A percentile compares a stretch with the other conserved stretches of the same genome.
Evolutionary conservation across 331 rosid genomes (phyloP).

Genomic region (Rhamnella rubrinervis): DNA sequence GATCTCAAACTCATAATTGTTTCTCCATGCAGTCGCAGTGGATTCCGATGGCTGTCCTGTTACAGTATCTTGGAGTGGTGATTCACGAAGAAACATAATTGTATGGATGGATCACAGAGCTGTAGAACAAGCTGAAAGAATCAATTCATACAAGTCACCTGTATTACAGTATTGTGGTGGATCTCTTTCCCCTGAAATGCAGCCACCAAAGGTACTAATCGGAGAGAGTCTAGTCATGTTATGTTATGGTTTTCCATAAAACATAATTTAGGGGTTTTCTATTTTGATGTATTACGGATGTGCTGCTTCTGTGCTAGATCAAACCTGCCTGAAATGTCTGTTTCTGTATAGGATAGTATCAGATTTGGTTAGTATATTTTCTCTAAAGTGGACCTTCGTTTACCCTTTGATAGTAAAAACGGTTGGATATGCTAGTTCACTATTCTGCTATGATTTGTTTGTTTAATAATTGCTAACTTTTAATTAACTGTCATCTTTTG

Average conservation of each 20-base stretch:
- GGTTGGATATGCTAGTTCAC: not conserved
- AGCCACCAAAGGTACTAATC: conserved; percentile 84
- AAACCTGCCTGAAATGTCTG: not conserved
- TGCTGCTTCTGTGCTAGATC: not conserved
- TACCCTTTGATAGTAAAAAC: not conserved
- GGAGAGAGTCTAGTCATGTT: too few relatives aligned
- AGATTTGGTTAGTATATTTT: not conserved
- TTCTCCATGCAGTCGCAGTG: conserved; percentile 69
- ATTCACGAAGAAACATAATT: conserved; percentile 89
- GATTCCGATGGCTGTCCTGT: conserved; percentile 92
- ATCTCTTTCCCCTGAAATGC: conserved; percentile 95
- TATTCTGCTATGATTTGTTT: not conserved
- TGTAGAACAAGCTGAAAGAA: conserved; percentile 85
- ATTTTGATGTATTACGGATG: not conserved
- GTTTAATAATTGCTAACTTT: not conserved
- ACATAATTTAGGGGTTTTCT: not conserved
- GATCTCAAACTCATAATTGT: conserved; percentile 9
- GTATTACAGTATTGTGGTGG: conserved; percentile 93
- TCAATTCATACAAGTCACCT: conserved; percentile 74
- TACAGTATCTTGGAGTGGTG: conserved; percentile 83
- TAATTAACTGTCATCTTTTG: not conserved
- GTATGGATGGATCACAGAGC: conserved; percentile 99
- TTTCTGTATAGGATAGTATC: not conserved
- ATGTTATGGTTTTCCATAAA: not conserved
- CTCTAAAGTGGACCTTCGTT: not conserved